Evolutionary conservation across 108 stramenopile genomes (phyloP), one percentile per base, ranked within the genome.

Genomic region (Nannochloropsis gaditana): DNA sequence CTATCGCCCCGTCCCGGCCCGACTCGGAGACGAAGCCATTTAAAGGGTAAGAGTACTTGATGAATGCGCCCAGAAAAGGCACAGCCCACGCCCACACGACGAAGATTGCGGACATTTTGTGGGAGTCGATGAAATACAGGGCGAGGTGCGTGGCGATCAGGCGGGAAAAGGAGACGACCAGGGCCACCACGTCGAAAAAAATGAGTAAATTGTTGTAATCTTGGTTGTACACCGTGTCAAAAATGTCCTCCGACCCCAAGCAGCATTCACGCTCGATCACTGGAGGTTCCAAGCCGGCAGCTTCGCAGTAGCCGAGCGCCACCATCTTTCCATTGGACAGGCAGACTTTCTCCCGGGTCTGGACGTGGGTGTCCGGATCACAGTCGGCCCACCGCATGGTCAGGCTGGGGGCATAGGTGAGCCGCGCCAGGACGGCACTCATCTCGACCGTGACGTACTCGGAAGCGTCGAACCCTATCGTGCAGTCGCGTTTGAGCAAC

Each of bases 171-270:
- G 59, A 73, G 59, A 73, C 59, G n/a, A 73, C 8, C 59, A 73
- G n/a, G 59, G 59, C 4, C n/a, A 73, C 59, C 59, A 73, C 59
- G 2, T 73, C 59, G 59, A 73, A 73, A n/a, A 73, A 73, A 8
- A 73, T 73, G 19, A 73, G 15, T 8, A 73, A 6, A n/a, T 73
- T 73, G 59, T 73, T 73, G 59, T 73, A 73, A n/a, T 73, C 59
- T n/a, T 73, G 59, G 59, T 73, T 73, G 59, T 73, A 73, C 19
- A 73, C 59, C 2, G 59, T 73, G 59, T 73, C 59, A 6, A 73
- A 73, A 73, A 73, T 73, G n/a, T 73, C 59, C 59, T 73, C 59
- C 59, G 59, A 73, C 19, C 59, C 59, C 59, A 73, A 73, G 59
- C 59, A 73, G 59, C 59, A 73, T 73, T 73, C 19, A 2, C 59